Base-by-base conservation (phyloP, 768 basidiomycete genomes). In the Kwoniella europaea region DNA sequence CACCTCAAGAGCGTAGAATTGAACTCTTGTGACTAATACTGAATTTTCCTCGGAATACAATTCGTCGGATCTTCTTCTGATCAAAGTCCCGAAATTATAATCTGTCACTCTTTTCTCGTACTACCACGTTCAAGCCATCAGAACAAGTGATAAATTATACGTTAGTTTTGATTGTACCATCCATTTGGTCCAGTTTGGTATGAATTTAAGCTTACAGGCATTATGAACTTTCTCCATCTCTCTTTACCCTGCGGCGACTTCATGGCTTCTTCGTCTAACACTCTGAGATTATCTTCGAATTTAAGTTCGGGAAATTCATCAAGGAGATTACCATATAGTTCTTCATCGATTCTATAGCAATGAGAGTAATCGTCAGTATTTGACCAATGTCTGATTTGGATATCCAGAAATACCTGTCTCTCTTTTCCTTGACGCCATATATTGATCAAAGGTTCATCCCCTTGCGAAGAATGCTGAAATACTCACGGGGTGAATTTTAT, bases 1-100 rank as follows among this genome's bases (percentile, higher is more conserved):
- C 79, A 92, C 92, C 86, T 97, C 97, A 80, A 93, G 89, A 12
- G 92, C 94, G 77, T 94, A 94, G 86, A 98, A 99, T 88, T 98
- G 84, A 53, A 82, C 73, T 54, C 75, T 46, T 16, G 75, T 79
- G 92, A 94, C 95, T 79, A 99, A 94, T 73, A 98, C 96, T 6
- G 94, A 92, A 85, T 98, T 99, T 42, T 86, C 88, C 86, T 98
- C 91, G 12, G 88, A 89, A 83, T 98, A 99, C 81, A 95, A 93
- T 67, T 88, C 86, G 59, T 85, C 86, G 46, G 91, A 88, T 78
- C 97, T 88, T 58, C 88, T 90, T 62, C 97, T 89, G 73, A 99
- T 91, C 74, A 99, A 86, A 1, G 93, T 98, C 20, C 97, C 97
- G 84, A 98, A 98, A 87, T 98, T 98, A 85, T 91, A 93, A 75